These are phyloP conservation scores for Hymenoscyphus fraxineus DNA, from an alignment of 2,329 filamentous ascomycete species.

Conservation along the genomic window DNA sequence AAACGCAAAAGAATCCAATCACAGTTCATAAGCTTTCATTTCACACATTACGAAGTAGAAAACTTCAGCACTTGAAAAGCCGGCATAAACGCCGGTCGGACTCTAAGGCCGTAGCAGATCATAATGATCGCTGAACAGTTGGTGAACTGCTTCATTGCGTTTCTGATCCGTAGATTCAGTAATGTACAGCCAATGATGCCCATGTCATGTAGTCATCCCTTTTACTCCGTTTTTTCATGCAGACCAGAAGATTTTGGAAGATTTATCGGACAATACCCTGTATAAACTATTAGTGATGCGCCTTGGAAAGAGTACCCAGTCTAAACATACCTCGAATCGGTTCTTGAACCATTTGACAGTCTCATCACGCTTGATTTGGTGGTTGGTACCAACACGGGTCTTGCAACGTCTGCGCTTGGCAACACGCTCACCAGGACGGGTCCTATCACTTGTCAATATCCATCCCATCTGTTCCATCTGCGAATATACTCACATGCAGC, in stretches of 20 bases:
- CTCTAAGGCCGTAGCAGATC: slow-evolving; percentile 68
- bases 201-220: slow-evolving; percentile 22
- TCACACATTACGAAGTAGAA: slow-evolving; percentile 9
- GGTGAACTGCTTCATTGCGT: slow-evolving; percentile 43
- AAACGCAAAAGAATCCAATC: not conserved
- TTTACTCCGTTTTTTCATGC: slow-evolving; percentile 26
- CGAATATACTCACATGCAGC: slow-evolving; percentile 76
- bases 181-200: slow-evolving; percentile 31
- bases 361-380: slow-evolving; percentile 92
- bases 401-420: slow-evolving; percentile 89
- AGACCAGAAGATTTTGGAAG: slow-evolving; percentile 16
- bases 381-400: slow-evolving; percentile 77
- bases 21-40: slow-evolving; percentile 3
- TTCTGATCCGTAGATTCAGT: slow-evolving; percentile 33
- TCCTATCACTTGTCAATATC: slow-evolving; percentile 46
- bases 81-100: slow-evolving; percentile 65
- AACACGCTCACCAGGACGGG: slow-evolving; percentile 96
- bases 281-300: slow-evolving; percentile 5
- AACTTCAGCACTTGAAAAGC: slow-evolving; percentile 39
- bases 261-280: slow-evolving; percentile 98
- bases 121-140: slow-evolving; percentile 47
- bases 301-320: no score
- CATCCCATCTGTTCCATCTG: not conserved
- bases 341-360: slow-evolving; percentile 96
- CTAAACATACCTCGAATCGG: slow-evolving; percentile 29